phyloP scores from a whole-genome alignment of 2,329 filamentous ascomycete genomes.

The Helminthosporium solani region DNA sequence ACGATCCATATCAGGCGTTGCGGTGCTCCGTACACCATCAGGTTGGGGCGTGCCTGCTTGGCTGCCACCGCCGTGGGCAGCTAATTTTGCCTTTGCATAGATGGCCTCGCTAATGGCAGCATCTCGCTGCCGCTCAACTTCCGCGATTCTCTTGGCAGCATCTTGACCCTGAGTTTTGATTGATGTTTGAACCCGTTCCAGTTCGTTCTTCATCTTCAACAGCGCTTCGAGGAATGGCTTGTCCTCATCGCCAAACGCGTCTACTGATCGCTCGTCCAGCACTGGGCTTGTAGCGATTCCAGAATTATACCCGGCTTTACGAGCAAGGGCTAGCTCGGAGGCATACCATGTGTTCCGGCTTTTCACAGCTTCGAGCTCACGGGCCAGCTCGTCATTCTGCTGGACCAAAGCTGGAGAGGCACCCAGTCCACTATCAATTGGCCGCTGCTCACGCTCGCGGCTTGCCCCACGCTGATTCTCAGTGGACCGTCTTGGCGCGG shows the following conservation, averaged over 20 bases:
- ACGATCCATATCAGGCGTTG: conserved; percentile 64
- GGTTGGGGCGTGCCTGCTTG: conserved; percentile 58
- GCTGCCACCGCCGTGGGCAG: conserved; percentile 72
- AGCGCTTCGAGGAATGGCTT: conserved; percentile 89
- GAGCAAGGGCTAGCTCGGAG: conserved; percentile 87
- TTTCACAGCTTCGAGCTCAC: conserved; percentile 81
- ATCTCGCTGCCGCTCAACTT: conserved; percentile 92
- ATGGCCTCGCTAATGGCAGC: conserved; percentile 92
- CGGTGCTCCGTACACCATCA: conserved; percentile 58
- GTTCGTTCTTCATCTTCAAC: conserved; percentile 83
- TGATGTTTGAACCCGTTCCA: conserved; percentile 84
- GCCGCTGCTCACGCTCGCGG: conserved; percentile 41
- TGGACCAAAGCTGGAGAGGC: conserved; percentile 61
- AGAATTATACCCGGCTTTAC: conserved; percentile 82
- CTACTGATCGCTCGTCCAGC: conserved; percentile 72
- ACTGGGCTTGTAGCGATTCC: conserved; percentile 69
- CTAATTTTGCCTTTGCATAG: conserved; percentile 90
- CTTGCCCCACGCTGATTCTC: conserved; percentile 33
- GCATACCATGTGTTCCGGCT: conserved; percentile 96
- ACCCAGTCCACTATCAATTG: conserved; percentile 60
- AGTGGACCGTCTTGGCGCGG: conserved; percentile 31
- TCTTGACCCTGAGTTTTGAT: conserved; percentile 85
- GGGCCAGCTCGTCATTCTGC: conserved; percentile 72
- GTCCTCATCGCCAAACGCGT: conserved; percentile 88
- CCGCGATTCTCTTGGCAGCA: conserved; percentile 85